Percentiles rank a stretch among this genome's conserved stretches.
Evolutionary conservation across 225 moss, liverwort and hornwort genomes (phyloP).

Genomic region (Pseudoscleropodium purum): DNA sequence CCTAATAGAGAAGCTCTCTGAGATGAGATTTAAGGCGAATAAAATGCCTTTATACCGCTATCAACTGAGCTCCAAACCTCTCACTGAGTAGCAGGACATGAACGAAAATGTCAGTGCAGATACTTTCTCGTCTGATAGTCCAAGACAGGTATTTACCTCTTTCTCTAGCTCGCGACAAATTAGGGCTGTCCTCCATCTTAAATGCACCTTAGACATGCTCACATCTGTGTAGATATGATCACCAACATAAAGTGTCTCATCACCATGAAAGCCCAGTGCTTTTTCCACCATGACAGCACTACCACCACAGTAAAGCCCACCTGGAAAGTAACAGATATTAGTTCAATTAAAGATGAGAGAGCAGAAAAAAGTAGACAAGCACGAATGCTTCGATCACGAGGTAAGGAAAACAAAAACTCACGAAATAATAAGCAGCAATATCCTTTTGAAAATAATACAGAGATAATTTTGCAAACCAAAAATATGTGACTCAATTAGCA

Average conservation of each 20-base stretch:
- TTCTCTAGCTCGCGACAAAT: constrained; percentile 84
- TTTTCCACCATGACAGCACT: constrained; percentile 87
- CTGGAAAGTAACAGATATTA: constrained; percentile 26
- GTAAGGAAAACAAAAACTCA: background rate
- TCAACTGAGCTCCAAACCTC: background rate
- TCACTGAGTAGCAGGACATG: background rate
- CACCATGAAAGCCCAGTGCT: constrained; percentile 85
- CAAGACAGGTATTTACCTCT: constrained; percentile 39
- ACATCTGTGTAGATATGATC: constrained; percentile 94
- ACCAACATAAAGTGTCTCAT: constrained; percentile 88
- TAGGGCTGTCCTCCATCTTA: constrained; percentile 84
- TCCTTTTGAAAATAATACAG: background rate
- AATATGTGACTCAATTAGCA: background rate
- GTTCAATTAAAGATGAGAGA: background rate
- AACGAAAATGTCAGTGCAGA: background rate
- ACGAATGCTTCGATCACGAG: background rate
- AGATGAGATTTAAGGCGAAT: background rate
- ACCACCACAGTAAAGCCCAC: constrained; percentile 87
- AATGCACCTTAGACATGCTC: constrained; percentile 84
- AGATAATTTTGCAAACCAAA: background rate
- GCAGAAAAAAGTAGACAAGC: background rate
- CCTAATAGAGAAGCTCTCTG: background rate
- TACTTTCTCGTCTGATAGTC: background rate
- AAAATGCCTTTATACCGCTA: background rate
- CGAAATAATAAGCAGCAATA: background rate